phyloP scores from a whole-genome alignment of 805 yeast genomes.

The Metschnikowia continentalis region DNA sequence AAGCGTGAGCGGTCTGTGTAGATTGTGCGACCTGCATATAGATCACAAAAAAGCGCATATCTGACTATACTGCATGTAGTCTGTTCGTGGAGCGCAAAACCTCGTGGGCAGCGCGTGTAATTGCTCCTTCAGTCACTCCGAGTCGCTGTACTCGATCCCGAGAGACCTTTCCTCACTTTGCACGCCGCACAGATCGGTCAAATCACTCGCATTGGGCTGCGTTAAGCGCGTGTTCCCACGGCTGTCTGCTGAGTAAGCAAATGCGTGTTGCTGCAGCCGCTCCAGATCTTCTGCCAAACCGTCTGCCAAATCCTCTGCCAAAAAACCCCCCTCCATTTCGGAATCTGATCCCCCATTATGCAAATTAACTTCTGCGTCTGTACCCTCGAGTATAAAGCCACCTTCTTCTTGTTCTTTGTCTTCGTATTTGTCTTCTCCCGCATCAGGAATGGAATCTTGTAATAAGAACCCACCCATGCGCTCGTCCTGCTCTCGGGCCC shows the following conservation, averaged over 20 bases:
- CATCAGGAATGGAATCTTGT: not conserved
- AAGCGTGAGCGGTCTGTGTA: too few relatives aligned
- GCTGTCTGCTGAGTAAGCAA: too few relatives aligned
- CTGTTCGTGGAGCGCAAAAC: too few relatives aligned
- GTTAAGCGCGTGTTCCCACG: not conserved
- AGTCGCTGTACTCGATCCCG: slow-evolving; percentile 21
- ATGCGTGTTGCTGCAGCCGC: too few relatives aligned
- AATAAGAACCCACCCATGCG: slow-evolving; percentile 6
- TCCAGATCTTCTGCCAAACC: not conserved
- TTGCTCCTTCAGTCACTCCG: slow-evolving; percentile 4
- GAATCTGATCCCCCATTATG: too few relatives aligned
- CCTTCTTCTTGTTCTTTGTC: not conserved
- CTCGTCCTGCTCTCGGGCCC: not conserved
- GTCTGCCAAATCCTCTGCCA: slow-evolving; percentile 6
- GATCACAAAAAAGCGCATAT: too few relatives aligned
- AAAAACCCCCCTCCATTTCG: slow-evolving; percentile 22
- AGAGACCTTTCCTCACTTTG: slow-evolving; percentile 17
- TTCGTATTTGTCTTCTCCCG: not conserved
- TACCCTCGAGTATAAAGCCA: too few relatives aligned
- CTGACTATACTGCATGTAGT: too few relatives aligned
- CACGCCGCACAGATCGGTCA: not conserved
- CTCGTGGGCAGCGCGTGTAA: not conserved
- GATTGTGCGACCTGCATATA: too few relatives aligned
- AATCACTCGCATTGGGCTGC: not conserved
- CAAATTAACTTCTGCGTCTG: too few relatives aligned